Evolutionary conservation across 257 asterid species (phyloP).

Genomic region (Plectranthus barbatus): DNA sequence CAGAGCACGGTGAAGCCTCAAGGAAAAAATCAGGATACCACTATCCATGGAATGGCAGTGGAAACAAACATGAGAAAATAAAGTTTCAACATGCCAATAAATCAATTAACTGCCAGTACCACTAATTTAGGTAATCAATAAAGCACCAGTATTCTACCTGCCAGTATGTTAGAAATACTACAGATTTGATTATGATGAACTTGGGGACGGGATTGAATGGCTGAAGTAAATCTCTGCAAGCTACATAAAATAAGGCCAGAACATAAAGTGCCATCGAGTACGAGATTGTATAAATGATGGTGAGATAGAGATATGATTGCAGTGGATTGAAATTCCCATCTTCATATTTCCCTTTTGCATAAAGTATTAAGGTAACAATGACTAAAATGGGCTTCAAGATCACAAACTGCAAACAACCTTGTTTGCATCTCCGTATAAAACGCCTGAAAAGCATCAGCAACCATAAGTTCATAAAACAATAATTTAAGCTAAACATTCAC

Average conservation of each 20-base stretch:
- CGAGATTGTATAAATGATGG: constrained; percentile 86
- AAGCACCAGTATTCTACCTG: constrained; percentile 44
- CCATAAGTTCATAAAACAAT: constrained; percentile 5
- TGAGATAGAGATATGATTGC: constrained; percentile 91
- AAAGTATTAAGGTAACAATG: constrained; percentile 65
- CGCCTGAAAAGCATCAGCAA: constrained; percentile 53
- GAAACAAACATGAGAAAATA: neutral
- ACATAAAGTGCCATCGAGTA: constrained; percentile 93
- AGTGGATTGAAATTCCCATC: constrained; percentile 86
- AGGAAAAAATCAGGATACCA: neutral
- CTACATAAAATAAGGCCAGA: constrained; percentile 84
- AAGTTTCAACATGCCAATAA: neutral
- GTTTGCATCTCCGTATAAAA: constrained; percentile 94
- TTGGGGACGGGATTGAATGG: constrained; percentile 99
- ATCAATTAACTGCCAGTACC: neutral
- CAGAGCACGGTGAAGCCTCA: neutral
- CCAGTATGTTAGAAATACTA: constrained; percentile 93
- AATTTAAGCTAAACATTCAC: constrained; percentile 8
- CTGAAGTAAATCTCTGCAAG: constrained; percentile 93
- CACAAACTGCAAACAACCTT: constrained; percentile 97
- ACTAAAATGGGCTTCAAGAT: constrained; percentile 91
- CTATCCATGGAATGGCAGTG: neutral
- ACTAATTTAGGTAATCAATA: neutral
- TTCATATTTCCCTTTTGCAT: constrained; percentile 84
- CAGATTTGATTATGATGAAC: constrained; percentile 88